Evolutionary conservation across 106 monocot genomes (phyloP), one percentile per base, ranked within the genome.

Genomic region (Allium fistulosum): DNA sequence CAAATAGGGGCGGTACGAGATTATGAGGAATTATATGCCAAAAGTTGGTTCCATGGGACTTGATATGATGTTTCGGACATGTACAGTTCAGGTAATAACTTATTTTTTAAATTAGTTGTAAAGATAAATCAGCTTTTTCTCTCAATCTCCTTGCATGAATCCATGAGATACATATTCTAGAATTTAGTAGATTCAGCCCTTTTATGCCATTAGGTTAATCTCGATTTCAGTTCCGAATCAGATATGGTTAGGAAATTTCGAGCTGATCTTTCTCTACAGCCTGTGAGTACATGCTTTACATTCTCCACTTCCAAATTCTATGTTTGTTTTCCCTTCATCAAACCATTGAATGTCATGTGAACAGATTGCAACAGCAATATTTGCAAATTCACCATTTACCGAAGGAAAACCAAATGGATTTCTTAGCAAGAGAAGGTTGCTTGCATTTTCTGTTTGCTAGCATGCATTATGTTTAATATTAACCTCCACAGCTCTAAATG

Each of bases 191-290:
- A 37, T 37, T 37, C 37, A 37, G 37, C 37, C 1, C 37, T 37
- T 59, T 46, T 71, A 48, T 68, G 22, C 60, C 22, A 7, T 68
- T 62, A 99, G 97, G 97, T 99, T 55, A 99, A 99, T 83, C 89
- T 99, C 71, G 97, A 99, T 67, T 99, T 99, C 73, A 93, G 87
- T 85, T 99, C 97, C 66, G 97, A 99, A 74, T 28, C 56, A 61
- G 97, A 99, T 72, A 99, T 99, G 97, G 87, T 99, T 48, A 86
- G 90, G 69, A 99, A 99, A 72, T 99, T 92, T 56, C 97, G 89
- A 62, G 90, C 79, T 77, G 87, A 87, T 58, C 88, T 99, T 85
- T 84, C 83, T 62, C 74, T 99, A 72, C 97, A 99, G 73, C 97
- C 97, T 75, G 92, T 99, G 80, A 58, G 89, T 82, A 68, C 57